Base-by-base conservation (phyloP, 2,329 filamentous ascomycete species). In the Sphaerulina vaccinii region DNA sequence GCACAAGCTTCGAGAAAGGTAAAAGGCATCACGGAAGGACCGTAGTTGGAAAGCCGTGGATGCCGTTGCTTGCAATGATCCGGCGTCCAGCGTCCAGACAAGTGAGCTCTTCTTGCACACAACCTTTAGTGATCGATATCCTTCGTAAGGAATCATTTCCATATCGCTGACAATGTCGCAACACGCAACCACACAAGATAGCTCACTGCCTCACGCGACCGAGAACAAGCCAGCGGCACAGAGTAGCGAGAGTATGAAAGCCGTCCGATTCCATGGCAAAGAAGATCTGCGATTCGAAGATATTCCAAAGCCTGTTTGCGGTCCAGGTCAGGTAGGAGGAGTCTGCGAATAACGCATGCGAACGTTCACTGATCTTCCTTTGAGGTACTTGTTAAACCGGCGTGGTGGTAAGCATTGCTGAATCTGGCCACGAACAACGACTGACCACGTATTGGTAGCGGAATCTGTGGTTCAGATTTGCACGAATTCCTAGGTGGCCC, bases 231-330 rank as follows among this genome's bases (percentile, higher is more conserved):
- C 42, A 10, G 33, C 51, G 16, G 23, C 56, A 6, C 23, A 44
- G 22, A 59, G 32, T 10, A 40, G 27, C 22, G 42, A 46, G 18
- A 62, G 46, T 3, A 71, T 71, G 68, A 69, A 66, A 44, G 68
- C 68, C 5, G 59, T 70, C n/a, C 63, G 67, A n/a, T 69, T 70
- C 54, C 66, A 71, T 40, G 68, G 67, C 29, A 67, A 67, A 49
- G 59, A 66, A 41, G 68, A 70, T 43, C 44, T 71, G 45, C 65
- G 68, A 4, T 58, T 65, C 27, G 68, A 71, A 42, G 60, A 67
- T 18, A 63, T 70, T 15, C 65, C 63, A 3, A 61, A 64, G 24
- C 68, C 69, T 3, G 49, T 55, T 23, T 68, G 66, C 49, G 64
- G 65, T 10, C 56, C 61, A 44, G 68, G 67, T 4, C 68, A 70